Percentiles rank a stretch among this genome's conserved stretches.
Evolutionary conservation across 495 filamentous ascomycete species (phyloP).

Genomic region (Tuber melanosporum): DNA sequence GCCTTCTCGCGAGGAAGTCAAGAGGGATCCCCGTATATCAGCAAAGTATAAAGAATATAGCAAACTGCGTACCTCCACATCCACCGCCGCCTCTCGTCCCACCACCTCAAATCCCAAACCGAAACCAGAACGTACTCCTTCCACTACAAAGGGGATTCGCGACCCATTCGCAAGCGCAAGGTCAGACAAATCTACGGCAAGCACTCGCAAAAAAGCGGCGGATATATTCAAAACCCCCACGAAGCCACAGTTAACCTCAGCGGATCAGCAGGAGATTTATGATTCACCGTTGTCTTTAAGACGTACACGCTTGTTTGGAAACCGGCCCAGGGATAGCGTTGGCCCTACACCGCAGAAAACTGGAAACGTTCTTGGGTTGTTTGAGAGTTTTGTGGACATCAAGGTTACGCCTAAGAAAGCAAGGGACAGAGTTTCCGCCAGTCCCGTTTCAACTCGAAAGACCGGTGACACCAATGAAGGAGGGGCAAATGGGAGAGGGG

Average conservation of each 20-base stretch:
- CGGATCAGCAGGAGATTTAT: slow-evolving; percentile 33
- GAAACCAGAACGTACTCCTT: slow-evolving; percentile 54
- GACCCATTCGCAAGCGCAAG: slow-evolving; percentile 58
- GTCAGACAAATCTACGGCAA: slow-evolving; percentile 16
- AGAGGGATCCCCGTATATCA: slow-evolving; percentile 59
- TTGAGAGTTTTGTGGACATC: slow-evolving; percentile 67
- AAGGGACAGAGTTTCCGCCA: neutral
- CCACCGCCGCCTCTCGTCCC: slow-evolving; percentile 41
- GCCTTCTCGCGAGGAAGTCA: slow-evolving; percentile 78
- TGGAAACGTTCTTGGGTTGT: slow-evolving; percentile 80
- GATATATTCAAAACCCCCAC: slow-evolving; percentile 30
- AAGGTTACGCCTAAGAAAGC: slow-evolving; percentile 45
- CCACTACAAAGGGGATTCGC: slow-evolving; percentile 47
- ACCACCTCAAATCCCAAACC: slow-evolving; percentile 22
- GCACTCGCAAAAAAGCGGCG: slow-evolving; percentile 44
- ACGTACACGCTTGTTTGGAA: slow-evolving; percentile 39
- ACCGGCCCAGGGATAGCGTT: slow-evolving; percentile 46
- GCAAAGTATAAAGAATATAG: slow-evolving; percentile 89
- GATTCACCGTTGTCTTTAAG: slow-evolving; percentile 41
- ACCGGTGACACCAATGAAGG: neutral
- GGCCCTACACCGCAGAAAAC: slow-evolving; percentile 90
- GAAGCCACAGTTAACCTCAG: slow-evolving; percentile 35
- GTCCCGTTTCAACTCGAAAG: neutral
- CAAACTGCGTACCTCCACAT: slow-evolving; percentile 47
- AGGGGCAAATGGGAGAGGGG: neutral